Conservation (phyloP, 371 early-diverging fungal genomes). For the Mucor lusitanicus region DNA sequence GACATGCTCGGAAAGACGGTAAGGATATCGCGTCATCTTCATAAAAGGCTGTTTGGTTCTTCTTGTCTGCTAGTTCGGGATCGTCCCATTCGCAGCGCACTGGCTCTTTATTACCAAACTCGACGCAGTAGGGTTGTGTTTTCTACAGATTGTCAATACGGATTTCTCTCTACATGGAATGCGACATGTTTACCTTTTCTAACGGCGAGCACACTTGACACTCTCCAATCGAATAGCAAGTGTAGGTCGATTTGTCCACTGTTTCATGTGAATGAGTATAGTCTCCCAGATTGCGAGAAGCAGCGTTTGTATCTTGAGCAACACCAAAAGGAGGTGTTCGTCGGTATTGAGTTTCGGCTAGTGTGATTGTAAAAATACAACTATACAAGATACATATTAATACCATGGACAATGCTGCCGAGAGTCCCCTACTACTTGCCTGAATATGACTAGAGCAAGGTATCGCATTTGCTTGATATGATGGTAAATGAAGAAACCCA, state of each 20-base stretch:
- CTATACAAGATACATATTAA: not conserved
- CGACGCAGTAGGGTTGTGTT: constrained; percentile 44
- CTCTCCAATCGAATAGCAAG: constrained; percentile 44
- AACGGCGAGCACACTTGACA: constrained; percentile 47
- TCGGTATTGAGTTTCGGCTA: constrained; percentile 13
- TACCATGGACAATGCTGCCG: not conserved
- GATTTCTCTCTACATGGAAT: not conserved
- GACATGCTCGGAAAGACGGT: constrained; percentile 43
- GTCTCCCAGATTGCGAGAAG: constrained; percentile 30
- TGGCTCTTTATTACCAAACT: constrained; percentile 49
- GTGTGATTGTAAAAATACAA: constrained; percentile 1
- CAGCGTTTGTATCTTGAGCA: not conserved
- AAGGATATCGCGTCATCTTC: constrained; percentile 43
- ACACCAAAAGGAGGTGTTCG: constrained; percentile 30
- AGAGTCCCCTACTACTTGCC: not conserved
- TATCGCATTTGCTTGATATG: not conserved
- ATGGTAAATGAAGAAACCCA: not conserved
- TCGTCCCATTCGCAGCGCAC: constrained; percentile 51
- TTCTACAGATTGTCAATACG: constrained; percentile 23
- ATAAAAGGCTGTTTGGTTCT: constrained; percentile 33
- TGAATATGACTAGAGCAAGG: not conserved
- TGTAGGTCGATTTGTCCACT: constrained; percentile 38
- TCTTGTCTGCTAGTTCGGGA: constrained; percentile 35
- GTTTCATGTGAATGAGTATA: constrained; percentile 52
- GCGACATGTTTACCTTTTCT: constrained; percentile 39